Base-by-base conservation (phyloP, 148 eudicot genomes). In the Camellia granthamiana region DNA sequence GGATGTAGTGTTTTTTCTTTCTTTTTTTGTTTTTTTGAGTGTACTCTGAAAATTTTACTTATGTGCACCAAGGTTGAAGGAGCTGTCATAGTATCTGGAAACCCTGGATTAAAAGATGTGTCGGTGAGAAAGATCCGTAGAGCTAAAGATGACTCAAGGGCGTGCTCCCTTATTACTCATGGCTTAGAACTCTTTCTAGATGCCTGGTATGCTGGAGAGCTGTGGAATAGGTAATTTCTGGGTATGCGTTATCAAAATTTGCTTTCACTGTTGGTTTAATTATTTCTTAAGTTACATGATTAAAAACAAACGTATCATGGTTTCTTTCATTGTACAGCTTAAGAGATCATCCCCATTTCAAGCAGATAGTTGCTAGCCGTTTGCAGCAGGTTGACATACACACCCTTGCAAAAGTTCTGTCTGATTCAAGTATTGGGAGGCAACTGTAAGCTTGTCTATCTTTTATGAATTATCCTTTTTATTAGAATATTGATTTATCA, bases 21-120 rank as follows among this genome's bases (percentile, higher is more conserved):
- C 68, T 76, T 11, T 65, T 30, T 79, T 56, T 81, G 56, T 12
- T 5, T 19, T 23, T 44, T 67, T 67, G 30, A 43, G 42, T 59
- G 11, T 49, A 13, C 58, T 68, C 52, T 78, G 16, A 30, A 59
- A 72, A n/a, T 69, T 47, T 68, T 11, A 47, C 63, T 41, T 23
- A 18, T 69, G 56, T 10, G 72, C 11, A 71, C 82, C 68, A 78
- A 95, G 99, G 87, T 94, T 80, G 81, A 83, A 82, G 88, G 92
- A 83, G 95, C 94, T 71, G 79, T 96, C 46, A 85, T 96, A 71
- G 83, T 96, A 51, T 94, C 99, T 85, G 99, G 99, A 85, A 96
- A 98, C 86, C 98, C 99, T 74, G 99, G 99, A 68, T 79, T 96
- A 75, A 74, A 74, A 56, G 86, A 92, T 72, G 78, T 55, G 18